Evolutionary conservation across 208 protist species (phyloP), one percentile per base, ranked within the genome.

Genomic region (Phytomonas serpens): DNA sequence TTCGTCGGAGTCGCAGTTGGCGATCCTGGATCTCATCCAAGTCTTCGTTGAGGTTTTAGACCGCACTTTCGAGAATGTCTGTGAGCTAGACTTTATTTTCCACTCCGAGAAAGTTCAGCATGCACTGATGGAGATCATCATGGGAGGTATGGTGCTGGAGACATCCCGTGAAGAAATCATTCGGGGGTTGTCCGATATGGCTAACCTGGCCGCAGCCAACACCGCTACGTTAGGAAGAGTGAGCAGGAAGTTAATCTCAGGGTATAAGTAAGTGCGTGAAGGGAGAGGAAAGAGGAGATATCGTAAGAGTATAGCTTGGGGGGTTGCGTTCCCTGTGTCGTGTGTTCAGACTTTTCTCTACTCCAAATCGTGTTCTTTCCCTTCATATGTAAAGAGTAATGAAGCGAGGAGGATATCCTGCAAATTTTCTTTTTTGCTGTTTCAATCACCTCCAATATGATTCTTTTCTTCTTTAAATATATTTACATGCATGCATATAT

Each of bases 21-120:
- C 97, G 37, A 99, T 99, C 47, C 82, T 99, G 3, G 98, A 99
- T 80, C 85, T 99, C 13, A 98, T 99, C 68, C 97, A 99, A 75
- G 95, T 99, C 19, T 99, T 99, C 73, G 98, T 99, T 27, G 98
- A 99, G 76, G 81, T 87, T 3, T 89, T 99, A 52, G 98, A 99
- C 80, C 93, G 96, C 64, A 89, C 84, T 69, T 99, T 99, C 84
- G 96, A 99, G 78, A 99, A 98, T 73, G 98, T 99, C 33, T 99
- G 98, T 75, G 98, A 99, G 80, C 82, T 99, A 2, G 98, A 99
- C 80, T 72, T 99, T n/a, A 99, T 99, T 73, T 99, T 99, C 76
- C 96, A 99, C 78, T 93, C 90, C 4, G 98, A 99, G 77, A 99
- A 98, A 87, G 96, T 98, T 47, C 96, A 99, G 69, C 90, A 97